Base-by-base conservation (phyloP, 371 early-diverging fungal species). In the Blakeslea trispora region DNA sequence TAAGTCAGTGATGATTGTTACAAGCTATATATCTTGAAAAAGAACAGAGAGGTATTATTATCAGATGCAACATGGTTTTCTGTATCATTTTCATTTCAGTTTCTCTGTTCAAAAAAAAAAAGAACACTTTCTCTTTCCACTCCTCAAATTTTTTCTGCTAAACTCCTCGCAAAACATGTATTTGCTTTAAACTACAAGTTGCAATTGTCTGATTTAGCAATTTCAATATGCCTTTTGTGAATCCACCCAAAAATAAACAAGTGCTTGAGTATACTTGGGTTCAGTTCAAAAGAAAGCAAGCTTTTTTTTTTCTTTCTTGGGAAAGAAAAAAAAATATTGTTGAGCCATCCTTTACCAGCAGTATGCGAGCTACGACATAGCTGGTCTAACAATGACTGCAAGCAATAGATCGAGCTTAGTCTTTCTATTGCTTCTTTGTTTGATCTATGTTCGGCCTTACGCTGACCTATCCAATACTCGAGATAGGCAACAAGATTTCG, bases 401-500 rank as follows among this genome's bases (percentile, higher is more conserved):
- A 51, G 17, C n/a, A 32, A 22, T 15, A 23, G 21, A 53, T 55
- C 24, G 39, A 45, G n/a, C 5, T 11, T 3, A 34, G 34, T 13
- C 14, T 37, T 2, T 40, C 40, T 14, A 17, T 37, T 4, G 11
- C 24, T 44, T 17, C 32, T 56, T 23, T 49, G 22, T 61, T 66
- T 62, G 31, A 63, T 77, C 61, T 79, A 41, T 73, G 79, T 69
- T 61, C 66, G 79, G 79, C 79, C 79, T 79, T 79, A 79, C 79
- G 69, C 53, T 68, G 14, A 52, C 52, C 32, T 51, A 62, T 65
- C 65, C 58, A 57, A 46, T 50, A 42, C 57, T 62, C 53, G 58
- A 54, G 69, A 74, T 62, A 61, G 53, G 41, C 57, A 69, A 68
- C 73, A 75, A 78, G 75, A 75, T 75, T 78, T 66, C 79, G 65